Percentiles rank a stretch among this genome's conserved stretches.
Evolutionary conservation across 1,284 basidiomycete genomes (phyloP).

Genomic region (Pascua guehoae): DNA sequence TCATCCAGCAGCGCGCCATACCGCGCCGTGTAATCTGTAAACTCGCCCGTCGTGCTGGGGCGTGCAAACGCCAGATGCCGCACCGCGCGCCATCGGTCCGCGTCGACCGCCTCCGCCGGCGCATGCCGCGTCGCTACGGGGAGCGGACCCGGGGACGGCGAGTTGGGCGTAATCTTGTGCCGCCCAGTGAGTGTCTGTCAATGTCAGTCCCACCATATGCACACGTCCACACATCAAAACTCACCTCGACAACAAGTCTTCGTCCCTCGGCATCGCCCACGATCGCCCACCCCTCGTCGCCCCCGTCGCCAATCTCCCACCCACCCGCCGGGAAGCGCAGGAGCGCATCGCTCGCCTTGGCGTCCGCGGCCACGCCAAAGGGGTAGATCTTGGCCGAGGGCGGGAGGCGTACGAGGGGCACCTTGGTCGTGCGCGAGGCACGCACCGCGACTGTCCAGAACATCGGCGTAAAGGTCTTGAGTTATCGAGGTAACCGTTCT

Average conservation of each 20-base stretch:
- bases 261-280: conserved; percentile 56
- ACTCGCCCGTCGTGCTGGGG: conserved; percentile 63
- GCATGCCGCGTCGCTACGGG: conserved; percentile 55
- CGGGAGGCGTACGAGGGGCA: conserved; percentile 38
- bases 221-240: conserved; percentile 11
- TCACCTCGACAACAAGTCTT: conserved; percentile 62
- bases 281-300: conserved; percentile 65
- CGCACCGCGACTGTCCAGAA: neutral
- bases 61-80: conserved; percentile 71
- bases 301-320: conserved; percentile 57
- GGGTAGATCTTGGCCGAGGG: conserved; percentile 30
- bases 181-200: conserved; percentile 67
- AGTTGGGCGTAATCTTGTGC: conserved; percentile 60
- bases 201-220: no score
- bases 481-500: neutral
- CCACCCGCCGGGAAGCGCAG: conserved; percentile 54
- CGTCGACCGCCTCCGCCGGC: conserved; percentile 1
- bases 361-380: conserved; percentile 28
- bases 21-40: conserved; percentile 84
- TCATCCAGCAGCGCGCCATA: conserved; percentile 82
- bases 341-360: conserved; percentile 21
- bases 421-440: neutral
- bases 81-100: conserved; percentile 48
- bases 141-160: conserved; percentile 63
- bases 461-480: neutral